These are phyloP conservation scores for Parastagonospora nodorum DNA, from an alignment of 2,329 filamentous ascomycete genomes.

Conservation along the genomic window DNA sequence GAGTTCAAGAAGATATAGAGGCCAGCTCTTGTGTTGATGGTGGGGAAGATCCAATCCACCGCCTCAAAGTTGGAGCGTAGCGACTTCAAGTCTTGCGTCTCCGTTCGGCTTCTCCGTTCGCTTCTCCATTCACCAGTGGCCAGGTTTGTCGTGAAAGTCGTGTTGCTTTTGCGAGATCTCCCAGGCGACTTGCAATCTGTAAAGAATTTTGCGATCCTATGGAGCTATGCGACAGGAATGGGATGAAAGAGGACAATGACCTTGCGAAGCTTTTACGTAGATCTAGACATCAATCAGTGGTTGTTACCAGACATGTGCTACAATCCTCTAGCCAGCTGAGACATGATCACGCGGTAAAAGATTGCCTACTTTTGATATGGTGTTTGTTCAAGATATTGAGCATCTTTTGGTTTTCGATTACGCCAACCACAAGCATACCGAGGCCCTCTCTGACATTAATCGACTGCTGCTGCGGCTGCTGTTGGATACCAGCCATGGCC, in stretches of 20 bases:
- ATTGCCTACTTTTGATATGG: conserved; percentile 57
- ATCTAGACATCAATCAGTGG: conserved; percentile 20
- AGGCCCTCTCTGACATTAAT: conserved; percentile 68
- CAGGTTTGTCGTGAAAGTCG: conserved; percentile 51
- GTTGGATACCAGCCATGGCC: conserved; percentile 49
- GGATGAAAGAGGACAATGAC: conserved; percentile 39
- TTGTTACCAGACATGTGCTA: conserved; percentile 2
- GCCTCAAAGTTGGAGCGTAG: conserved; percentile 58
- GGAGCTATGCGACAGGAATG: conserved; percentile 61
- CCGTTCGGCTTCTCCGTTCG: conserved; percentile 46
- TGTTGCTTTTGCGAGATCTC: conserved; percentile 48
- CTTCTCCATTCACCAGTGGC: conserved; percentile 51
- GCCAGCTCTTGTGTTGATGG: conserved; percentile 77
- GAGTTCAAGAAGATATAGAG: conserved; percentile 86
- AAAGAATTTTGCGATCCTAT: conserved; percentile 57
- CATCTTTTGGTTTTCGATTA: conserved; percentile 65
- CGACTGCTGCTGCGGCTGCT: conserved; percentile 59
- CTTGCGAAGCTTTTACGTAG: conserved; percentile 39
- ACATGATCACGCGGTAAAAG: background rate
- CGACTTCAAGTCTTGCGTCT: conserved; percentile 46
- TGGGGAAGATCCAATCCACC: conserved; percentile 70
- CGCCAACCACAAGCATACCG: conserved; percentile 65
- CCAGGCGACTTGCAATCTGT: conserved; percentile 48
- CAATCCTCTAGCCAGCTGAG: too few species aligned
- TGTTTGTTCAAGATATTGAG: conserved; percentile 60